Conservation (phyloP, 2,329 filamentous ascomycete species). For the Trichoderma guizhouense region DNA sequence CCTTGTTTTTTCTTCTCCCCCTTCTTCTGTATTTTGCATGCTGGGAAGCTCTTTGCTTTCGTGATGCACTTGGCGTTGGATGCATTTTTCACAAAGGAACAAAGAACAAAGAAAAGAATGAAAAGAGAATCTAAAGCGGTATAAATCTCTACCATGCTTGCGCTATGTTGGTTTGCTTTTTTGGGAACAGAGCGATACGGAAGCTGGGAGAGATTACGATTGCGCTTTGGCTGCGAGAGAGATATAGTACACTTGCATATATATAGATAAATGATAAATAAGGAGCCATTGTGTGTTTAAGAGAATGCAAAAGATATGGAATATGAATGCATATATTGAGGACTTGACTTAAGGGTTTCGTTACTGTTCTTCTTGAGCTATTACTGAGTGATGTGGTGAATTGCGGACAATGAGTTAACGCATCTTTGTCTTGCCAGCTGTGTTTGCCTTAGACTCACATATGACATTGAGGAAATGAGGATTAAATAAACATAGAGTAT, state of each 20-base stretch:
- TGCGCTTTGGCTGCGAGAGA: not conserved
- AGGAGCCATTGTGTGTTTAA: not conserved
- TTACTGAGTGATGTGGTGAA: not conserved
- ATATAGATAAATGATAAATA: not conserved
- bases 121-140: not conserved
- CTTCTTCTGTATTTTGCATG: not conserved
- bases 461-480: not conserved
- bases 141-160: not conserved
- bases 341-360: not conserved
- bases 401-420: not conserved
- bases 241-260: not conserved
- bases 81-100: conserved; percentile 10
- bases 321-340: not conserved
- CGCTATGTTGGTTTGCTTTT: not conserved
- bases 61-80: conserved; percentile 18
- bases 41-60: not conserved
- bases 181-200: not conserved
- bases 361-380: not conserved
- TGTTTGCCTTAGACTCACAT: too few relatives aligned
- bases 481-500: too few relatives aligned
- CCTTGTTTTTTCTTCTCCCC: not conserved
- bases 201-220: not conserved
- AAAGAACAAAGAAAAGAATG: not conserved
- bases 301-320: not conserved
- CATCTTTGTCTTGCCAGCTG: not conserved